These are phyloP conservation scores for Durusdinium trenchii DNA, from an alignment of 73 alveolate genomes.

Conservation along the genomic window DNA sequence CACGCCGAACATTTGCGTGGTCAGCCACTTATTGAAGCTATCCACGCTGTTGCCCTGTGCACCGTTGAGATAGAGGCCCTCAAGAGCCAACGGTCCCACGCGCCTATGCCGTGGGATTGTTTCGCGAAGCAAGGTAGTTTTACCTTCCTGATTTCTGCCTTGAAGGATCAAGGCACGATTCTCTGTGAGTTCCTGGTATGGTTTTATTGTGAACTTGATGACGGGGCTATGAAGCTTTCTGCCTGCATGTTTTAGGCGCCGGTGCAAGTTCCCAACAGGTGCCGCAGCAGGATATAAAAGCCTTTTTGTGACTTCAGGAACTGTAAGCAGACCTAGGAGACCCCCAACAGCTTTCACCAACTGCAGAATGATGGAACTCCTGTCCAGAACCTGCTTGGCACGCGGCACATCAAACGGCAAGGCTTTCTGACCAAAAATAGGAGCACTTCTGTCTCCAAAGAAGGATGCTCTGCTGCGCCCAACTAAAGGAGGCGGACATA, in stretches of 20 bases:
- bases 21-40: constrained; percentile 27
- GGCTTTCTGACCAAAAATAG: background rate
- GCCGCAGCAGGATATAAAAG: background rate
- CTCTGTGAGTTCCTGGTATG: background rate
- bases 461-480: background rate
- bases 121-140: background rate
- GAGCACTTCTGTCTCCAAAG: background rate
- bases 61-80: background rate
- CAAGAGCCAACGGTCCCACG: background rate
- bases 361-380: background rate
- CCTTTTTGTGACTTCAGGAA: background rate
- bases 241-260: background rate
- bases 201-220: background rate
- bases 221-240: background rate
- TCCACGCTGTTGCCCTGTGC: background rate
- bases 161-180: background rate
- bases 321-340: background rate
- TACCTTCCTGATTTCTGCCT: background rate
- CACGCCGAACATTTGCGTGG: constrained; percentile 10
- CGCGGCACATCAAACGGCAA: background rate
- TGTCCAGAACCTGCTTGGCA: background rate
- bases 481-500: background rate
- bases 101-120: background rate
- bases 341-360: background rate
- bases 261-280: background rate